A percentile compares a stretch with the other conserved stretches of the same genome.
Conservation (phyloP, 2,329 filamentous ascomycete genomes). For the Aspergillus sp. region DNA sequence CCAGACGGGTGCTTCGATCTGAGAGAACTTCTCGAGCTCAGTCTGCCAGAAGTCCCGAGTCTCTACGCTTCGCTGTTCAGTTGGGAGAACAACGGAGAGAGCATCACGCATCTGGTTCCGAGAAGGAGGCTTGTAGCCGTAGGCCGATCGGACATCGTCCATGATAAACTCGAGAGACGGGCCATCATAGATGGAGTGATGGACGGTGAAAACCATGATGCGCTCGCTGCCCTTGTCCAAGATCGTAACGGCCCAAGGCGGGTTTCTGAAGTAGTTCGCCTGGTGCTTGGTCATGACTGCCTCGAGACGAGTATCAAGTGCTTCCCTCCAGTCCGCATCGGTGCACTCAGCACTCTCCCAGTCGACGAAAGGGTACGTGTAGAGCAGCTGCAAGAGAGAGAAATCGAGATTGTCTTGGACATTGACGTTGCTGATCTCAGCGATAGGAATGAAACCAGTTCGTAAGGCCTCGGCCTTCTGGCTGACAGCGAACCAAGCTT, state of each 20-base stretch:
- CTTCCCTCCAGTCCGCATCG: conserved; percentile 8
- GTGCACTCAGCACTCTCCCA: conserved; percentile 17
- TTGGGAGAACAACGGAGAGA: conserved; percentile 16
- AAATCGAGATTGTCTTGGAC: conserved; percentile 8
- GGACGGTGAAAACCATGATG: conserved; percentile 32
- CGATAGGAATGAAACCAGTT: conserved; percentile 30
- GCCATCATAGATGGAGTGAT: conserved; percentile 29
- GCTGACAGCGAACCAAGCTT: conserved; percentile 28
- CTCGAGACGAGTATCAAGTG: conserved; percentile 13
- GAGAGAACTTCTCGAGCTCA: conserved; percentile 16
- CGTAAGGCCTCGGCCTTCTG: conserved; percentile 30
- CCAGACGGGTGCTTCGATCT: conserved; percentile 19
- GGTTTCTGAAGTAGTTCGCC: conserved; percentile 20
- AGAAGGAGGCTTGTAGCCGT: conserved; percentile 13
- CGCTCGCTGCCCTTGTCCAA: conserved; percentile 16
- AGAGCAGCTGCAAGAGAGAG: conserved; percentile 24
- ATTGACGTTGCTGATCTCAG: conserved; percentile 11
- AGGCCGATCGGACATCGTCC: conserved; percentile 19
- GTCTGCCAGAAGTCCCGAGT: conserved; percentile 19
- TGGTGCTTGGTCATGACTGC: conserved; percentile 20
- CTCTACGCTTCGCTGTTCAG: conserved; percentile 8
- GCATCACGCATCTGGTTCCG: conserved; percentile 23
- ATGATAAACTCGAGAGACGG: conserved; percentile 24
- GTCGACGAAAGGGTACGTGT: conserved; percentile 17
- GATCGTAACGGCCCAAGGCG: conserved; percentile 34